Base-by-base conservation (phyloP, 2,329 filamentous ascomycete species). In the Botrytis galanthina region DNA sequence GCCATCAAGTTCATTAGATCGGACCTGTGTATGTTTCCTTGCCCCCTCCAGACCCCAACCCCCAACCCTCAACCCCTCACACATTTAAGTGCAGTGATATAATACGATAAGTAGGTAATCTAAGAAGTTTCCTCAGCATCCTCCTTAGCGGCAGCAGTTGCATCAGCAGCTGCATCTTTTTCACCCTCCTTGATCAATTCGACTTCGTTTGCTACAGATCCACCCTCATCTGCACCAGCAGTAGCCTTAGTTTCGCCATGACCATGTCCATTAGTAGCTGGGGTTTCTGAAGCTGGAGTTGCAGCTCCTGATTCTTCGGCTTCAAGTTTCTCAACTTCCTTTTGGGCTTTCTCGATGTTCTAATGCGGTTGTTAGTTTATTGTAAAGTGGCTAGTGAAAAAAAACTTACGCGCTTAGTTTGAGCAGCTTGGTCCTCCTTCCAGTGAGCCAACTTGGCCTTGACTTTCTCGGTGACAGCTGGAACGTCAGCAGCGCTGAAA, bases 291-390 rank as follows among this genome's bases (percentile, higher is more conserved):
- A 44, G 48, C 44, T 59, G 61, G 44, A 18, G 61, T 63, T 75
- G 74, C 60, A 75, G 72, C 84, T 72, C 85, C 83, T 79, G 73
- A 85, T 71, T 89, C 88, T 76, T 88, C 86, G 73, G 91, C 90
- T 82, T 98, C 95, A 73, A 98, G 89, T 78, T 91, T 91, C 82
- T 95, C 93, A 76, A 99, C 97, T 83, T 98, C 94, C 84, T 95
- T 95, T 87, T 97, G 92, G 75, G 96, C 96, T 84, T 98, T 97
- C 76, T 94, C 93, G 75, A 98, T 92, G 87, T 99, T 99, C 96
- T 98, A 80, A 42, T 57, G 12, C 12, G 75, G 84, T 80, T 84
- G 80, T 76, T 71, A 73, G 77, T 74, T 80, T 77, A 74, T 76
- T 61, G 42, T n/a, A 10, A 48, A 74, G 48, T 61, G 16, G n/a